Evolutionary conservation across 345 rosid species (phyloP).

Genomic region (Camelina neglecta): DNA sequence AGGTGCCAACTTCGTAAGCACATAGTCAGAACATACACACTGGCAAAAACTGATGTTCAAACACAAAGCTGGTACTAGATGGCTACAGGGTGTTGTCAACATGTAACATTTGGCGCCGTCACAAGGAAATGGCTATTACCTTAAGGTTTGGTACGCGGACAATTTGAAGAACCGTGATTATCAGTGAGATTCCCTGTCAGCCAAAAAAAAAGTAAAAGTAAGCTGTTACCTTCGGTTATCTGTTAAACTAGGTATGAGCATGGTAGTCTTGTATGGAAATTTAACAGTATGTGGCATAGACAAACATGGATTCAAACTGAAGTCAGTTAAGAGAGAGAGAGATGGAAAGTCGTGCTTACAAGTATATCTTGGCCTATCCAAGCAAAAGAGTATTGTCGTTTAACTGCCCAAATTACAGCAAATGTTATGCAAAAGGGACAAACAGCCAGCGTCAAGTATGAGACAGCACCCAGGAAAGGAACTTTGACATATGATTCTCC

Average conservation of each 20-base stretch:
- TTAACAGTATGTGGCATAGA: conserved; percentile 3
- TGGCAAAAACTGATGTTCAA: too few species aligned
- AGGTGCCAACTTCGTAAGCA: conserved; percentile 16
- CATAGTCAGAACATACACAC: neutral
- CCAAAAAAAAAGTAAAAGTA: conserved; percentile 6
- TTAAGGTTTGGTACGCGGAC: conserved; percentile 94
- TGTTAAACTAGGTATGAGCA: neutral
- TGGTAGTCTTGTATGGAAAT: neutral
- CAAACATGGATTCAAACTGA: conserved; percentile 24
- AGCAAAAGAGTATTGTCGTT: conserved; percentile 67
- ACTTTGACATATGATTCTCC: conserved; percentile 79
- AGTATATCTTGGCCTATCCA: conserved; percentile 99
- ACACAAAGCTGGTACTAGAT: neutral
- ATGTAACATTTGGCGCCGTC: neutral
- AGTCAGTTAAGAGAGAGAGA: too few species aligned
- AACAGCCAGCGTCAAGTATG: conserved; percentile 81
- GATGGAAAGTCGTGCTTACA: conserved; percentile 60
- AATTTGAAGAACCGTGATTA: conserved; percentile 94
- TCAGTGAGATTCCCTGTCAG: conserved; percentile 90
- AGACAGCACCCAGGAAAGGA: conserved; percentile 87
- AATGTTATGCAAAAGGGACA: conserved; percentile 93
- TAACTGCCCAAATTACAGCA: conserved; percentile 90
- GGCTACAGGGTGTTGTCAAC: neutral
- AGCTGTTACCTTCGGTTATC: conserved; percentile 15
- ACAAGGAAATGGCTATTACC: conserved; percentile 50